Base-by-base conservation (phyloP, 352 stramenopile species). In the Phytophthora colocasiae region DNA sequence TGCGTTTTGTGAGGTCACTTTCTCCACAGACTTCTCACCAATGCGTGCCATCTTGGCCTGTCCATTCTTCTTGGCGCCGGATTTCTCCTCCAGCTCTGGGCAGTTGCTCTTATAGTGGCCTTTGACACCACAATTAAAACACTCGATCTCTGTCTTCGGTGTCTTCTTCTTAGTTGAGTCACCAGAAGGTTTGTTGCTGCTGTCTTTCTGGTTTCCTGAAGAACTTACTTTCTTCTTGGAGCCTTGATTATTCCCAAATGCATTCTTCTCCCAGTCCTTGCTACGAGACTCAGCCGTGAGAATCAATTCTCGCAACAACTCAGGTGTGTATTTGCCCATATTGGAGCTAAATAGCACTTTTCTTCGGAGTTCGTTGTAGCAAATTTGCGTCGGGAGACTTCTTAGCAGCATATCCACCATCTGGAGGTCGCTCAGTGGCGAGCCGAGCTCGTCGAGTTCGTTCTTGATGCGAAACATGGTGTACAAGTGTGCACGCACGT, bases 311-410 rank as follows among this genome's bases (percentile, higher is more conserved):
- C 32, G 31, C 8, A 56, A 6, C 4, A 54, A 27, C 5, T 41
- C 29, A 4, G 48, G 29, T 0, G 48, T 56, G 15, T 56, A 56
- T 45, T 56, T 56, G n/a, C 48, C 12, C 48, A 56, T 45, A 19
- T 56, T 45, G 2, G 17, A 56, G 17, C 48, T 56, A 56, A 56
- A 45, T 56, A 56, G 27, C 31, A 53, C 48, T 19, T 56, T 56
- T 12, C 27, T 15, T 0, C 48, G n/a, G n/a, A n/a, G n/a, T n/a
- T n/a, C n/a, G n/a, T n/a, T n/a, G n/a, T n/a, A n/a, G n/a, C n/a
- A n/a, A n/a, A n/a, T n/a, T n/a, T n/a, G n/a, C n/a, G n/a, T n/a
- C n/a, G n/a, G n/a, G n/a, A n/a, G n/a, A n/a, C n/a, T n/a, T n/a
- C n/a, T n/a, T n/a, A n/a, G n/a, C n/a, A n/a, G n/a, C n/a, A n/a